phyloP scores from a whole-genome alignment of 75 land plant genomes.

The Selaginella tamariscina region DNA sequence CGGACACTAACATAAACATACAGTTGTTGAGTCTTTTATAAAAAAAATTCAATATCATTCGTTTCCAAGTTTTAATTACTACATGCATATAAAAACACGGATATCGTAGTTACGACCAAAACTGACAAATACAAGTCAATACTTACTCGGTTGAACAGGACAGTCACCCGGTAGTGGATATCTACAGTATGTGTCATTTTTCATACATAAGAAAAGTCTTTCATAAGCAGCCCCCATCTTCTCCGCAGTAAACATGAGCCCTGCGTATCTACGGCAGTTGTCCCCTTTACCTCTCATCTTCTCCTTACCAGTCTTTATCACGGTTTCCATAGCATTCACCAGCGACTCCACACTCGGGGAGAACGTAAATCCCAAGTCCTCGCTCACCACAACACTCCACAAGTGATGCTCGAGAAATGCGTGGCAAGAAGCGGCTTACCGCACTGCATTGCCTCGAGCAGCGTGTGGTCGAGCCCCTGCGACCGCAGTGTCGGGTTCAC shows the following conservation, averaged over 20 bases:
- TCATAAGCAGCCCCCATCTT: slow-evolving; percentile 82
- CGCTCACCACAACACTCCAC: slow-evolving; percentile 39
- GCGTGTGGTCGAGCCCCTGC: slow-evolving; percentile 70
- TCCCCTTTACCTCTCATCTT: slow-evolving; percentile 38
- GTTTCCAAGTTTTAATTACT: slow-evolving; percentile 21
- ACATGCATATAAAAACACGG: no score
- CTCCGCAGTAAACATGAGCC: slow-evolving; percentile 49
- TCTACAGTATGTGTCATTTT: slow-evolving; percentile 23
- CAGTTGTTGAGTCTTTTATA: no score
- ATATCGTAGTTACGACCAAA: slow-evolving; percentile 29
- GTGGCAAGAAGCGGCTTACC: slow-evolving; percentile 67
- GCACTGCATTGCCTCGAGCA: slow-evolving; percentile 68
- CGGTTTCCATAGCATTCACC: slow-evolving; percentile 29
- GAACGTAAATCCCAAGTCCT: slow-evolving; percentile 43
- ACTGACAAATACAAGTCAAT: not conserved
- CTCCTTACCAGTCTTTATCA: slow-evolving; percentile 33
- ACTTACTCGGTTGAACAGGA: slow-evolving; percentile 2
- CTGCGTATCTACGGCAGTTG: slow-evolving; percentile 29
- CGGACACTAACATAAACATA: no score
- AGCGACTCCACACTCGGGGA: slow-evolving; percentile 39
- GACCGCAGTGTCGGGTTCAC: slow-evolving; percentile 75
- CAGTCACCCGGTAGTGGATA: slow-evolving; percentile 30
- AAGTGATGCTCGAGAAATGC: slow-evolving; percentile 60
- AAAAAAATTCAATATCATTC: slow-evolving; percentile 24
- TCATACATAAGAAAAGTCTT: slow-evolving; percentile 62